Evolutionary conservation across 495 filamentous ascomycete genomes (phyloP), one percentile per base, ranked within the genome.

Genomic region (Gamarada debralockiae): DNA sequence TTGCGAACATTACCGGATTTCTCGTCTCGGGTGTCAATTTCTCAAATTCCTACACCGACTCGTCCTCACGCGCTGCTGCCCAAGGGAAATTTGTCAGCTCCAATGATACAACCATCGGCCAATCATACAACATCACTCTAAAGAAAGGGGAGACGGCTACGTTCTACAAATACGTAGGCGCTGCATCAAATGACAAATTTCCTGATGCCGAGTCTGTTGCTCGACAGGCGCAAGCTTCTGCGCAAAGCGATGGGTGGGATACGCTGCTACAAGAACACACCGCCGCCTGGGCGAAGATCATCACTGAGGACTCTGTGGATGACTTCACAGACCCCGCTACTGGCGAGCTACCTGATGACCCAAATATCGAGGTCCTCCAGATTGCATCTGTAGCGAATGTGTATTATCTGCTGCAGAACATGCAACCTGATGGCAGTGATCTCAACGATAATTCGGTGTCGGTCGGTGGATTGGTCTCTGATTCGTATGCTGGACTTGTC

Each of bases 321-420:
- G 72, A 72, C 55, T 88, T 80, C 57, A 66, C 70, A 2, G 66
- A 77, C 44, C 80, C 83, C 0, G 62, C 62, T 4, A 83, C 83
- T 29, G 83, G 82, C 7, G 71, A 70, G 14, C 65, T 91, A 9
- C 86, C 83, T 1, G 62, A 70, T 0, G 81, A 89, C 56, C 53
- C 63, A 10, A 73, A 84, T 44, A 73, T 86, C 22, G 68, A 79
- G 44, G 76, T 82, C 53, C 68, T 79, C 23, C 82, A 86, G 17
- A 80, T 90, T 34, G 74, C 77, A 10, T 73, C 84, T 0, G 77
- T 89, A 3, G 77, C 81, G 3, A 87, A 81, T 51, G 72, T 79
- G 1, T 91, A 84, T 65, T 83, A 88, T 56, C 66, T 92, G 0
- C 65, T 92, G 17, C 83, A 88, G 53, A 86, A 87, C 49, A 49